A percentile compares a stretch with the other conserved stretches of the same genome.
phyloP scores from a whole-genome alignment of 2,329 filamentous ascomycete genomes.

The Arthrobotrys musiformis region DNA sequence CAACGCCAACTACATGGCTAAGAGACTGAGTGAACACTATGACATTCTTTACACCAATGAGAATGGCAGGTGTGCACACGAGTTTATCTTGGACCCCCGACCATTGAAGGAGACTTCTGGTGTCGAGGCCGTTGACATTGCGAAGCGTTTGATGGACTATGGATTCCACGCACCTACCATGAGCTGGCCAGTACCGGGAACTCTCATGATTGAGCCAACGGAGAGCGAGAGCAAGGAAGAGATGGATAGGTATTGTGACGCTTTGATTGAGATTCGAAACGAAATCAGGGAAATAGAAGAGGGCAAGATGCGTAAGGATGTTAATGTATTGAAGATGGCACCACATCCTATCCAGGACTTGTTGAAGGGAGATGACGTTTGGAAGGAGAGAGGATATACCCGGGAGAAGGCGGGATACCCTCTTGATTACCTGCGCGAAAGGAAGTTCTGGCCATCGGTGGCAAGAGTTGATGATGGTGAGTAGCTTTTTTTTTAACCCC shows the following conservation, averaged over 20 bases:
- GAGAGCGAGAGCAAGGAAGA: conserved; percentile 93
- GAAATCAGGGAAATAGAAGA: conserved; percentile 88
- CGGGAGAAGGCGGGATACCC: conserved; percentile 89
- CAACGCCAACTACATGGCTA: conserved; percentile 96
- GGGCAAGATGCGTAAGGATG: conserved; percentile 77
- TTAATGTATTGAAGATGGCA: conserved; percentile 87
- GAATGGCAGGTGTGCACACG: conserved; percentile 88
- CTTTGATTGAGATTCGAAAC: conserved; percentile 82
- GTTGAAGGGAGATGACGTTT: conserved; percentile 71
- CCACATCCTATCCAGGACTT: conserved; percentile 88
- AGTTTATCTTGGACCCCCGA: conserved; percentile 93
- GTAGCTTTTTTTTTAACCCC: conserved; percentile 61
- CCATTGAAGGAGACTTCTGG: conserved; percentile 84
- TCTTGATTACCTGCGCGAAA: conserved; percentile 81
- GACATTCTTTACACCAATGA: conserved; percentile 92
- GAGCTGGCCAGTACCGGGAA: conserved; percentile 95
- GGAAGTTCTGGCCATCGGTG: conserved; percentile 97
- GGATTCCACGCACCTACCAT: conserved; percentile 98
- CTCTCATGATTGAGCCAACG: conserved; percentile 97
- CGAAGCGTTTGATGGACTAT: conserved; percentile 96
- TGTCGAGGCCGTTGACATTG: conserved; percentile 91
- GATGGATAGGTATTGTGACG: conserved; percentile 91
- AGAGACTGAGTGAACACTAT: conserved; percentile 85
- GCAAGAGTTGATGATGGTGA: conserved; percentile 87
- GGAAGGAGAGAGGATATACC: conserved; percentile 79